Percentiles rank a stretch among this genome's conserved stretches.
Evolutionary conservation across 768 basidiomycete species (phyloP).

Genomic region (Kwoniella dejecticola): DNA sequence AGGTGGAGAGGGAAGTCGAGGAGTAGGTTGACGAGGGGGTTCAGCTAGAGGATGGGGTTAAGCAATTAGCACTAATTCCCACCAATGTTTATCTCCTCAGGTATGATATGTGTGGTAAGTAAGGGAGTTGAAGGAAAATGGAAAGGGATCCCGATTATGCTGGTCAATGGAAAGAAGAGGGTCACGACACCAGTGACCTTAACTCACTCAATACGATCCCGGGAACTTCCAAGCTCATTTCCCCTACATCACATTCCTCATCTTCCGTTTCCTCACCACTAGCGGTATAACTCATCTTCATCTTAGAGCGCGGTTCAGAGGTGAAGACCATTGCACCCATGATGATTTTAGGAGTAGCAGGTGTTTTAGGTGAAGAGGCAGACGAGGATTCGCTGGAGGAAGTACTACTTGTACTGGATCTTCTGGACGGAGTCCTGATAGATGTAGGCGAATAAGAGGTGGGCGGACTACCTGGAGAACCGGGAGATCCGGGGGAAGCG

Average conservation of each 20-base stretch:
- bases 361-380: conserved; percentile 6
- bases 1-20: conserved; percentile 19
- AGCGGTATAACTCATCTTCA: not conserved
- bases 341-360: conserved; percentile 18
- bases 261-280: not conserved
- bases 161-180: not conserved
- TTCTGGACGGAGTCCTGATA: not conserved
- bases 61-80: not conserved
- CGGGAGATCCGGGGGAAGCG: conserved; percentile 3
- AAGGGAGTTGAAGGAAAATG: no score
- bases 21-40: conserved; percentile 15
- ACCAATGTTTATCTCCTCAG: not conserved
- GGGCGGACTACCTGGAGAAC: not conserved
- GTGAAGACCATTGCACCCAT: conserved; percentile 23
- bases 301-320: not conserved
- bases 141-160: no score
- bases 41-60: conserved; percentile 11
- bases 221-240: conserved; percentile 19
- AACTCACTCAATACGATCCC: conserved; percentile 25
- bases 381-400: not conserved
- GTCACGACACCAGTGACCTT: no score
- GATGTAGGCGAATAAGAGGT: not conserved
- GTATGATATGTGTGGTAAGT: no score
- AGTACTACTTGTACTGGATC: conserved; percentile 9
- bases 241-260: conserved; percentile 7